Evolutionary conservation across 2,329 filamentous ascomycete species (phyloP).

Genomic region (Cordyceps cicadae): DNA sequence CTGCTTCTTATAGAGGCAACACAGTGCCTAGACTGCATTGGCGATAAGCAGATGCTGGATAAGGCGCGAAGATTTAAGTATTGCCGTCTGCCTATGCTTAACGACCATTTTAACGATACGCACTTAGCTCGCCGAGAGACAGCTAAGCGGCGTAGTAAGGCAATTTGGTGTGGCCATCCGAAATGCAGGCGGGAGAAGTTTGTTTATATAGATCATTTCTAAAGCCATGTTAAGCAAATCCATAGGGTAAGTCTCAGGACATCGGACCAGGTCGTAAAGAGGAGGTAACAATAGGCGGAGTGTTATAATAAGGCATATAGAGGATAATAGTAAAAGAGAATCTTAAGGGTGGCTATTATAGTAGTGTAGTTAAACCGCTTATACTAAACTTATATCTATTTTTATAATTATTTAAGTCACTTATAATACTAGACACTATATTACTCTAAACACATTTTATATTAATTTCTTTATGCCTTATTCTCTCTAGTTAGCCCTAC

Average conservation of each 20-base stretch:
- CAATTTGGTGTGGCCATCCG: background rate
- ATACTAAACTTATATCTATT: too few relatives aligned
- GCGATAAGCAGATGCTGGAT: slow-evolving; percentile 12
- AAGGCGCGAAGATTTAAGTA: slow-evolving; percentile 7
- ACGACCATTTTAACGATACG: background rate
- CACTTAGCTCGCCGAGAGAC: background rate
- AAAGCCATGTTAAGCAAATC: background rate
- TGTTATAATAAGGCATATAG: background rate
- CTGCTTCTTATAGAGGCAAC: slow-evolving; percentile 15
- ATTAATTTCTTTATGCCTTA: too few relatives aligned
- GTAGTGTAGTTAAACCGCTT: too few relatives aligned
- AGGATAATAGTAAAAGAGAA: background rate
- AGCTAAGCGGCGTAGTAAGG: background rate
- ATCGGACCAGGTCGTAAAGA: background rate
- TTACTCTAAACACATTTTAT: too few relatives aligned
- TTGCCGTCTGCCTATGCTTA: background rate
- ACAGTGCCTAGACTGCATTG: slow-evolving; percentile 17
- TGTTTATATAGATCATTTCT: background rate
- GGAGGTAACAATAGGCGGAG: background rate
- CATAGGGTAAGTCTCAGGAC: background rate
- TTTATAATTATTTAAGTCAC: too few relatives aligned
- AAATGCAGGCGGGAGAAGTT: background rate
- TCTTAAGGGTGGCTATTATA: background rate
- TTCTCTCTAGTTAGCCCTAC: too few relatives aligned
- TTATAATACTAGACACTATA: too few relatives aligned